These are phyloP conservation scores for Chytriomyces confervae DNA, from an alignment of 192 early-diverging fungal species.

Conservation along the genomic window DNA sequence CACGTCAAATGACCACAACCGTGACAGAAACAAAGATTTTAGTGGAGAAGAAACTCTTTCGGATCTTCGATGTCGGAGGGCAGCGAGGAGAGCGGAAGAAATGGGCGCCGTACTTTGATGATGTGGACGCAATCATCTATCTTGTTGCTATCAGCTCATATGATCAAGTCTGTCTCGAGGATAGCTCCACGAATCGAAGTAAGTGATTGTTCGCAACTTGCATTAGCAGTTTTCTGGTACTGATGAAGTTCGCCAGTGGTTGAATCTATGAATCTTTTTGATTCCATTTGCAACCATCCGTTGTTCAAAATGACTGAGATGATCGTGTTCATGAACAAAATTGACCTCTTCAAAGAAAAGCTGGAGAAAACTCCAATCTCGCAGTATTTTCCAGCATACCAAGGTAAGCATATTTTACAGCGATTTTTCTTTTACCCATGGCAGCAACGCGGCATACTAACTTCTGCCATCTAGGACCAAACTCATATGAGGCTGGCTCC, in stretches of 20 bases:
- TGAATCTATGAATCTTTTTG: slow-evolving; percentile 49
- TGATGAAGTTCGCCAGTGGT: slow-evolving; percentile 36
- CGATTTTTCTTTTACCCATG: neutral
- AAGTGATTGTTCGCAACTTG: neutral
- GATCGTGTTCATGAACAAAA: slow-evolving; percentile 74
- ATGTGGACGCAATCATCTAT: slow-evolving; percentile 68
- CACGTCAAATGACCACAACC: slow-evolving; percentile 71
- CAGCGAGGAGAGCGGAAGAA: slow-evolving; percentile 66
- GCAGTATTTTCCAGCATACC: slow-evolving; percentile 62
- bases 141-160: slow-evolving; percentile 65
- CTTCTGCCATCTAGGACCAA: slow-evolving; percentile 41
- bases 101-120: slow-evolving; percentile 74
- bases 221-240: neutral
- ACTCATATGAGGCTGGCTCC: slow-evolving; percentile 52
- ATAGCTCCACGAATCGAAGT: slow-evolving; percentile 59
- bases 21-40: slow-evolving; percentile 72
- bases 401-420: slow-evolving; percentile 36
- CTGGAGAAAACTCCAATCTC: slow-evolving; percentile 50
- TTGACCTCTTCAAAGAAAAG: slow-evolving; percentile 67
- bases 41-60: slow-evolving; percentile 55
- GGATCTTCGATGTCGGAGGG: slow-evolving; percentile 72
- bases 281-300: slow-evolving; percentile 47
- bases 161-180: slow-evolving; percentile 66
- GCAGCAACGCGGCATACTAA: neutral
- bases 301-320: slow-evolving; percentile 58